Evolutionary conservation across 768 basidiomycete species (phyloP).

Genomic region (Mycena belliarum): DNA sequence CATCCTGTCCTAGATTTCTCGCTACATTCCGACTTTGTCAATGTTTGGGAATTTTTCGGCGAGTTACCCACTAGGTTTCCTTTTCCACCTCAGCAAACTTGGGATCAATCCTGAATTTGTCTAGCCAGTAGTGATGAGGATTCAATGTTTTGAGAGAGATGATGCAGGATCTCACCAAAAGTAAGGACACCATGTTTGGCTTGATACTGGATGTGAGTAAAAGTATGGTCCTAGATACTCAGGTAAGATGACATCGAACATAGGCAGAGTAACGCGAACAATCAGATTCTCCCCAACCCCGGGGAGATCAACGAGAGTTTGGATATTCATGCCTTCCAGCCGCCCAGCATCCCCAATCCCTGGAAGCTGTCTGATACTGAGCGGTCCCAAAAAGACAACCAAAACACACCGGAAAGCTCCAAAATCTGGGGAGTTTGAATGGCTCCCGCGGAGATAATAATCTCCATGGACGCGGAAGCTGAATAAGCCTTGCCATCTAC

Average conservation of each 20-base stretch:
- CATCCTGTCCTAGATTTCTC: slow-evolving; percentile 6
- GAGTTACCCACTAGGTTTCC: slow-evolving; percentile 1
- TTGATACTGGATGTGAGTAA: background rate
- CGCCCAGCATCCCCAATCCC: slow-evolving; percentile 24
- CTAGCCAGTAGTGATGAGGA: background rate
- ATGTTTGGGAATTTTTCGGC: no score
- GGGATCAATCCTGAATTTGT: slow-evolving; percentile 3
- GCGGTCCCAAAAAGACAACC: background rate
- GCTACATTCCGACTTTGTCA: background rate
- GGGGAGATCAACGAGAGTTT: slow-evolving; percentile 28
- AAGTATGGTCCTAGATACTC: background rate
- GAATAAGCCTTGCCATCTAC: background rate
- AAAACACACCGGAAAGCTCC: slow-evolving; percentile 8
- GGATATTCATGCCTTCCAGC: slow-evolving; percentile 20
- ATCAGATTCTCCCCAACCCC: slow-evolving; percentile 35
- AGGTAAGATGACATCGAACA: background rate
- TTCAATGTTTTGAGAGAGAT: no score
- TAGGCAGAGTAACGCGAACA: background rate
- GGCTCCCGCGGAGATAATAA: slow-evolving; percentile 2
- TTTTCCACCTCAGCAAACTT: slow-evolving; percentile 3
- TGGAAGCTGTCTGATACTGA: slow-evolving; percentile 11
- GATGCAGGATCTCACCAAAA: background rate
- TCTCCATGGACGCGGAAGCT: background rate
- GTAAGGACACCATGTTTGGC: slow-evolving; percentile 1
- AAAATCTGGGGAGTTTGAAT: slow-evolving; percentile 5